Percentiles rank a stretch among this genome's conserved stretches.
Evolutionary conservation across 108 stramenopile species (phyloP).

Genomic region (Nannochloropsis oceanica): DNA sequence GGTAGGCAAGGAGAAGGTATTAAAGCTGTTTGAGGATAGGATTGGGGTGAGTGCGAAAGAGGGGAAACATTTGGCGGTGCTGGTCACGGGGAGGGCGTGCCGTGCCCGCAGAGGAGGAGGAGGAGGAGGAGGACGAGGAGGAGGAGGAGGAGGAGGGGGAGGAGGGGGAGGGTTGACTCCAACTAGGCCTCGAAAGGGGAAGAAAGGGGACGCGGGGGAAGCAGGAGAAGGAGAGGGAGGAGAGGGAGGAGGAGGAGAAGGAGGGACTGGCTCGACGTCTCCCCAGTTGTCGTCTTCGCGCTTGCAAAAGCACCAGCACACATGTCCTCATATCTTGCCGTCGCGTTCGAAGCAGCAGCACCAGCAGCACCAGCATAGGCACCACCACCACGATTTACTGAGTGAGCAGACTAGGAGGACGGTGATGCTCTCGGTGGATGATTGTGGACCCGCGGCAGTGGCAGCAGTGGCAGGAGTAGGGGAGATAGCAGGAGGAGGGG

Average conservation of each 20-base stretch:
- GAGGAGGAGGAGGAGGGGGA: not conserved
- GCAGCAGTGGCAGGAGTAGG: not conserved
- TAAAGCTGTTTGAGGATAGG: constrained; percentile 1
- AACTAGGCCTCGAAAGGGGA: not conserved
- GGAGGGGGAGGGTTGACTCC: not conserved
- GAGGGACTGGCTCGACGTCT: too few species aligned
- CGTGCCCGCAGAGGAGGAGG: not conserved
- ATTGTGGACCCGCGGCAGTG: not conserved
- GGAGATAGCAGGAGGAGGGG: not conserved
- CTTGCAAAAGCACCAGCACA: not conserved
- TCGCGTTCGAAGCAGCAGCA: not conserved
- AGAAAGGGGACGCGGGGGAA: too few species aligned
- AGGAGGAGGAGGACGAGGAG: not conserved
- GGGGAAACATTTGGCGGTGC: not conserved
- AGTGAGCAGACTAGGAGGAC: not conserved
- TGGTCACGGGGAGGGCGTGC: not conserved
- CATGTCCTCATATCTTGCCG: not conserved
- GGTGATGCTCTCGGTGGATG: not conserved
- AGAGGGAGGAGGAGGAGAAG: too few species aligned
- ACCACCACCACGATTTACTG: not conserved
- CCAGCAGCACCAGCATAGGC: not conserved
- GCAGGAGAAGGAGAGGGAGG: too few species aligned
- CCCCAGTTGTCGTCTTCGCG: not conserved
- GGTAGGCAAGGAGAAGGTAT: not conserved
- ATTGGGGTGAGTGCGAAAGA: not conserved